Base-by-base conservation (phyloP, 2,329 filamentous ascomycete genomes). In the Sclerotinia spermophila region DNA sequence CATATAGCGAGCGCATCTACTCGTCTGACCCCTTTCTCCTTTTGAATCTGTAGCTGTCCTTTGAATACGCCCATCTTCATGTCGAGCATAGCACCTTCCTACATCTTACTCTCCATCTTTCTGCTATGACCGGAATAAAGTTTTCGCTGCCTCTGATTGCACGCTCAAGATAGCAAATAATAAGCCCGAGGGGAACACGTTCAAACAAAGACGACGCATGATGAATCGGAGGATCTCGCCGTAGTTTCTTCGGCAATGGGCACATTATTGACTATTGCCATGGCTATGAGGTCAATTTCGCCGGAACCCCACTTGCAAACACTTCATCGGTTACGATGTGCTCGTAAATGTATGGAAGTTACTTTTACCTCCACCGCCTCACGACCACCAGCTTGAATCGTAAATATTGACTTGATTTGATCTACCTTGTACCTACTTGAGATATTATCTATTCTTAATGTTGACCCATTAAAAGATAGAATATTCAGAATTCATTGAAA, bases 181-280 rank as follows among this genome's bases (percentile, higher is more conserved):
- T 67, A 35, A 58, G 65, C 35, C 62, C 62, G 62, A 65, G 33
- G 17, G n/a, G n/a, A 19, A 19, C 5, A 55, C 17, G 42, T 64
- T 35, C 17, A 24, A 58, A 64, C 24, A 17, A 69, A 68, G 66
- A 33, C 19, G 67, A 30, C 10, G n/a, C 33, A 53, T 40, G 48
- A 30, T 53, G 33, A 33, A 40, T 69, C 67, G 58, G 67, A 51
- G 56, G 44, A 69, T 53, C 67, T 69, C 67, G 67, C 67, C 67
- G 67, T 69, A 21, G 56, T 64, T 55, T 69, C 58, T 69, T 69
- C 67, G 67, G 58, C 30, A 64, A 35, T 64, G n/a, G n/a, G 11
- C 5, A 64, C 30, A 33, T 15, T 33, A 17, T 10, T 64, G n/a
- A 7, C 2, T 17, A 51, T 68, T 58, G 55, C 51, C 56, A 68